Evolutionary conservation across 768 basidiomycete species (phyloP), one percentile per base, ranked within the genome.

Genomic region (Trametes cingulata): DNA sequence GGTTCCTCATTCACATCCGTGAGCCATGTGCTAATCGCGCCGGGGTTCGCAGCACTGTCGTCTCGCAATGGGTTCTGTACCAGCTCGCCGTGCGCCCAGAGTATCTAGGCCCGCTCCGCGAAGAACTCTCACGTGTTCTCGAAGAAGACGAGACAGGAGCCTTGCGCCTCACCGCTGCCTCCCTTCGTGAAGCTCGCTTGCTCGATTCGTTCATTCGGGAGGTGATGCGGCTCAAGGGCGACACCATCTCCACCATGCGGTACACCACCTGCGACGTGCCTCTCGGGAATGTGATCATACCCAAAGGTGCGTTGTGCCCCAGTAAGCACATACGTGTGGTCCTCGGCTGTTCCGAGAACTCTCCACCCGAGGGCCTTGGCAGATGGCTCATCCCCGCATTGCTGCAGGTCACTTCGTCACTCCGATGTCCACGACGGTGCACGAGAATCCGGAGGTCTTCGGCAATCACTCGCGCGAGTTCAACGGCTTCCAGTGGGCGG

Each of bases 191-290:
- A 14, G 69, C 71, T 1, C 63, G 61, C 14, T 54, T 66, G 36
- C 55, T 74, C 17, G 75, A 76, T 55, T 73, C 73, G 0, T 76
- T 76, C 63, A 71, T 75, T 27, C 71, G 75, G 4, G 74, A 76
- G 50, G 75, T 76, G 13, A 67, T 76, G 70, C 71, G 73, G 15
- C 70, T 72, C 13, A 76, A 76, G 59, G 75, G 75, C 17, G 73
- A 74, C 51, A 74, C 73, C 7, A 66, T 76, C 41, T 67, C 68
- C 19, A 64, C 65, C 8, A 68, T 69, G 46, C 65, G 75, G 5
- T 47, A 66, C 52, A 73, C 75, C 8, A 71, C 69, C 3, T 52
- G 62, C 33, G 72, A 74, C 33, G 62, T 64, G 4, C 53, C 61
- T 7, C 60, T 74, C 48, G 73, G 61, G 19, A 61, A 61, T 19